phyloP scores from a whole-genome alignment of 371 early-diverging fungal genomes.

The Mucor mucedo region DNA sequence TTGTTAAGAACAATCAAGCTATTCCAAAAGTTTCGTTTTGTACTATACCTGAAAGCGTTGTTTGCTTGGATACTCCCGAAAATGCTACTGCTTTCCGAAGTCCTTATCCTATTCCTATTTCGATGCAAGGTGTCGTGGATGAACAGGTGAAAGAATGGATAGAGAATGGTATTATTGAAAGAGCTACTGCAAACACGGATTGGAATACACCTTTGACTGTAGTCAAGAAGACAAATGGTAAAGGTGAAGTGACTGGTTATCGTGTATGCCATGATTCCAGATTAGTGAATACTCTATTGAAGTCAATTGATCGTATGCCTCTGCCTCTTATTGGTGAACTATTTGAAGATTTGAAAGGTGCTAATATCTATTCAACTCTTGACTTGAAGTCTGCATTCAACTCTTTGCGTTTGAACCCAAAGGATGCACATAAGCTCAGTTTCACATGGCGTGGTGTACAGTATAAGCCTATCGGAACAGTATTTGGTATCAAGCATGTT shows the following conservation, averaged over 20 bases:
- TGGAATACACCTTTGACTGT: conserved; percentile 15
- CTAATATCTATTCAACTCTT: conserved; percentile 6
- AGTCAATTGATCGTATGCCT: conserved; percentile 13
- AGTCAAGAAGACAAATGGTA: conserved; percentile 8
- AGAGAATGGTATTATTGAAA: conserved; percentile 5
- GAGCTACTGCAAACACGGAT: conserved; percentile 4
- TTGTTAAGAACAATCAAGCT: not conserved
- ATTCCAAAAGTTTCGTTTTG: conserved; percentile 8
- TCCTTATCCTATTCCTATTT: conserved; percentile 12
- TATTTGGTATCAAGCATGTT: too few relatives aligned
- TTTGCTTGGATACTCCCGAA: conserved; percentile 1
- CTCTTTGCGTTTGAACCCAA: conserved; percentile 1
- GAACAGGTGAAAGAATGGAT: conserved; percentile 16
- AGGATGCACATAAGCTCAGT: conserved; percentile 12
- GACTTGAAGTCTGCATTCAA: conserved; percentile 22
- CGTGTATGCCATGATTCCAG: conserved; percentile 11
- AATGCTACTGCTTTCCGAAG: conserved; percentile 6
- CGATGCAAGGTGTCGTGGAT: not conserved
- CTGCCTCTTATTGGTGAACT: conserved; percentile 18
- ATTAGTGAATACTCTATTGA: conserved; percentile 7
- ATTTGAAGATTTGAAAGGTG: conserved; percentile 17
- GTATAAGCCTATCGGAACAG: too few relatives aligned
- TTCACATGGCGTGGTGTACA: too few relatives aligned
- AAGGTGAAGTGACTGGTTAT: conserved; percentile 2
- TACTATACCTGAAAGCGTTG: conserved; percentile 9